Base-by-base conservation (phyloP, 805 yeast genomes). In the Kodamaea fukazawae region DNA sequence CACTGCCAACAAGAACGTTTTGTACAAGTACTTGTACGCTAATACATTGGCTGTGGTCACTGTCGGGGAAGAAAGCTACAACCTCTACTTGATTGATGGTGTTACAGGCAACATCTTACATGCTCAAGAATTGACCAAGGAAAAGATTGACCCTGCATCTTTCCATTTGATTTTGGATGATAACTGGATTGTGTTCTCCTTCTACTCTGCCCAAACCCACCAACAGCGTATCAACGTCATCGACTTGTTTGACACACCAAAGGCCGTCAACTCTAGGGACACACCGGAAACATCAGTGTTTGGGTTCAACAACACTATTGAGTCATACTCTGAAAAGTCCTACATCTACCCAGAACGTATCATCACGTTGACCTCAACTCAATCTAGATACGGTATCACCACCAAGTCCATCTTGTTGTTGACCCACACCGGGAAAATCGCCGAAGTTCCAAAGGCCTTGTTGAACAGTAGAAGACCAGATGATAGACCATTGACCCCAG, bases 21-120 rank as follows among this genome's bases (percentile, higher is more conserved):
- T 88, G 29, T 88, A 90, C 75, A 93, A 91, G 60, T 90, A 84
- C 57, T 63, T 90, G 44, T 73, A 85, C 52, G 95, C 95, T 14
- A 79, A 86, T 51, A 43, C 77, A 14, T 67, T 83, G 2, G 67
- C 80, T 14, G 73, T 81, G 2, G 63, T 81, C 7, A 20, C 23
- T 20, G 50, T 54, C 26, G 50, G 46, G 2, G 53, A 58, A 0
- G 45, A 53, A 1, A 43, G 50, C 0, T 33, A 35, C 7, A 16
- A 28, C 0, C 50, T 88, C 26, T 69, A 76, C 44, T 54, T 91
- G 4, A 42, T 88, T 25, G 93, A 91, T 55, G 68, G 79, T 1
- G 65, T 84, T 4, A 76, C 86, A 1, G 98, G 98, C 3, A 73
- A 77, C 31, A 43, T 80, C 0, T 62, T 87, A 7, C 69, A 63